Evolutionary conservation across 768 basidiomycete genomes (phyloP).

Genomic region (Tricholoma furcatifolium): DNA sequence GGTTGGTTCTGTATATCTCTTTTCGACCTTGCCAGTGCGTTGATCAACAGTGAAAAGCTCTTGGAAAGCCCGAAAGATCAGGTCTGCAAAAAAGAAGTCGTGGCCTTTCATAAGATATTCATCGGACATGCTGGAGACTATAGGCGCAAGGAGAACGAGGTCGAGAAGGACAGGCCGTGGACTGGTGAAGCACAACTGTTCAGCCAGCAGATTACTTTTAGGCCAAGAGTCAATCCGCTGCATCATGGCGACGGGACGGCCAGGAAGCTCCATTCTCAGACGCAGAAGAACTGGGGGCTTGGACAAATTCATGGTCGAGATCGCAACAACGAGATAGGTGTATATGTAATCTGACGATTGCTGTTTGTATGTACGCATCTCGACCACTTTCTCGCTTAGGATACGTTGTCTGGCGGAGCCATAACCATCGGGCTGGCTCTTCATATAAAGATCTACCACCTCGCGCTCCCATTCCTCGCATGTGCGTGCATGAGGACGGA

Average conservation of each 20-base stretch:
- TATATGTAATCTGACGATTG: neutral
- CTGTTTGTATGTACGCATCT: conserved; percentile 8
- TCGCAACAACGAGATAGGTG: conserved; percentile 5
- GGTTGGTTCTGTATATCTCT: conserved; percentile 7
- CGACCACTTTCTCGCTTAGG: conserved; percentile 1
- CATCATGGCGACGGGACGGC: conserved; percentile 3
- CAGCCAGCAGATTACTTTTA: conserved; percentile 1
- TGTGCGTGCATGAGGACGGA: conserved; percentile 4
- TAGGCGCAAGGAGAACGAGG: conserved; percentile 6
- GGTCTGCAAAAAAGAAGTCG: conserved; percentile 11
- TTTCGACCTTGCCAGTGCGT: neutral
- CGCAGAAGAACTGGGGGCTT: conserved; percentile 2
- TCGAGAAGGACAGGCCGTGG: conserved; percentile 7
- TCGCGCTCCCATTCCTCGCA: conserved; percentile 10
- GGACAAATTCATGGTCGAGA: conserved; percentile 2
- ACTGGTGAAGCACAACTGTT: conserved; percentile 8
- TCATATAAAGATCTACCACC: conserved; percentile 4
- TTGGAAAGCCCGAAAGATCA: conserved; percentile 6
- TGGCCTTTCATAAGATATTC: conserved; percentile 1
- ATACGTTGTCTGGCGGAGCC: conserved; percentile 3
- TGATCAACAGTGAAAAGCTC: conserved; percentile 7
- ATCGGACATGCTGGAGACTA: conserved; percentile 2
- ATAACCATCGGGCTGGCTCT: conserved; percentile 2
- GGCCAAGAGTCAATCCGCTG: conserved; percentile 8
- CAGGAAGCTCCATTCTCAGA: neutral